Percentiles rank a stretch among this genome's conserved stretches.
Conservation (phyloP, 2,329 filamentous ascomycete species). For the Diplodia scrobiculata region DNA sequence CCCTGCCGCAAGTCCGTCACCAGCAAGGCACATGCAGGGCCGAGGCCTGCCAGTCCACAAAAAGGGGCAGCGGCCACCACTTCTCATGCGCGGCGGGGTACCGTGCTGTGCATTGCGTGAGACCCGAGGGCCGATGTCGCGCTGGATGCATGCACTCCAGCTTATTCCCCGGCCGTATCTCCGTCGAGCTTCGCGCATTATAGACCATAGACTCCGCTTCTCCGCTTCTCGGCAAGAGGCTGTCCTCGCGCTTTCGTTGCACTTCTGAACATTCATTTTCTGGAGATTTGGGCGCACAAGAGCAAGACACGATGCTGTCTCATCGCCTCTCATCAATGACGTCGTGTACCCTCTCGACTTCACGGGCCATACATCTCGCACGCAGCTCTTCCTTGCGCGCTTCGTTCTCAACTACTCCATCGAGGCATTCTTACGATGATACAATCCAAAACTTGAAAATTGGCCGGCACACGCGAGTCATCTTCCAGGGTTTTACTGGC, state of each 20-base stretch:
- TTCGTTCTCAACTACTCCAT: constrained; percentile 39
- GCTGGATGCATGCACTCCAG: background rate
- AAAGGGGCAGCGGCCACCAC: constrained; percentile 21
- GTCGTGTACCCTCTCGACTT: background rate
- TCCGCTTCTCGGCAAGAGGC: background rate
- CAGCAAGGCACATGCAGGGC: constrained; percentile 5
- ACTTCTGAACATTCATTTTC: background rate
- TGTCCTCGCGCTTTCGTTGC: background rate
- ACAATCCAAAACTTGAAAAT: constrained; percentile 69
- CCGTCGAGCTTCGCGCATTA: constrained; percentile 1
- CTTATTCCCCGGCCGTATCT: constrained; percentile 22
- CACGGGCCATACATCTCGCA: background rate
- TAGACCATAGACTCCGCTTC: constrained; percentile 1
- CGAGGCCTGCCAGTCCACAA: background rate
- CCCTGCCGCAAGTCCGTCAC: background rate
- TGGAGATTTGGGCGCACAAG: background rate
- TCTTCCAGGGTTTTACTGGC: constrained; percentile 73
- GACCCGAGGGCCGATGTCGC: constrained; percentile 25
- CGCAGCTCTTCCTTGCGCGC: constrained; percentile 4
- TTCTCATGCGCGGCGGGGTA: constrained; percentile 14
- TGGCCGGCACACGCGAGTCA: constrained; percentile 65
- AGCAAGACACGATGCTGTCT: constrained; percentile 16
- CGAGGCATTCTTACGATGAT: constrained; percentile 56
- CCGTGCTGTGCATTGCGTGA: background rate
- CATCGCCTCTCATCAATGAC: constrained; percentile 22